These are phyloP conservation scores for Solanum pennellii DNA, from an alignment of 257 asterid genomes.

Conservation along the genomic window DNA sequence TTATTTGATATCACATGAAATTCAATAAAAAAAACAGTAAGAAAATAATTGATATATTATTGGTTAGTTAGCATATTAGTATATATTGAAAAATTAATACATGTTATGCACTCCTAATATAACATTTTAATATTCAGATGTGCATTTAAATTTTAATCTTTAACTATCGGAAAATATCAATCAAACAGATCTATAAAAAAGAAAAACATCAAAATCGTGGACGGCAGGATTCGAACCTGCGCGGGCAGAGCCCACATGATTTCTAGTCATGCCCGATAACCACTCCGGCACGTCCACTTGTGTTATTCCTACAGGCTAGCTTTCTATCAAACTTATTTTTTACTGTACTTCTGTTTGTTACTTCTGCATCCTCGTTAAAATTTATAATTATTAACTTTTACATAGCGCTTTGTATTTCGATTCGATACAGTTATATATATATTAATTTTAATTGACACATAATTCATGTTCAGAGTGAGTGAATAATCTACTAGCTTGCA, in stretches of 20 bases:
- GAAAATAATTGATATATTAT: no score
- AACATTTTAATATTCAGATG: no score
- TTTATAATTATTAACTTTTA: background rate
- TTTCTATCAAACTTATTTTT: background rate
- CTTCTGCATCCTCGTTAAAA: background rate
- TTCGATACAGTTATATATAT: background rate
- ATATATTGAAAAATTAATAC: no score
- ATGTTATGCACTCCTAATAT: no score
- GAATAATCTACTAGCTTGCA: background rate
- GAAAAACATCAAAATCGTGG: background rate
- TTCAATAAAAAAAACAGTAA: no score
- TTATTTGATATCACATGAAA: no score
- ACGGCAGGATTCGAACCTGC: conserved; percentile 21
- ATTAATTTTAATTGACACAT: no score
- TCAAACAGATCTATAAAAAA: no score
- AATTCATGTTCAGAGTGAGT: background rate
- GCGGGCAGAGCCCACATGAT: conserved; percentile 10
- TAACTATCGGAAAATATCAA: no score
- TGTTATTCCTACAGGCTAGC: fast-evolving
- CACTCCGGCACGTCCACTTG: conserved; percentile 8
- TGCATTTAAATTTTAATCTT: no score
- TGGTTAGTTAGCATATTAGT: no score
- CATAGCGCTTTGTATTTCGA: background rate
- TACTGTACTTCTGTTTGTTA: background rate
- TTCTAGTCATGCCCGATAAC: conserved; percentile 6